phyloP scores from a whole-genome alignment of 768 basidiomycete genomes.

The Xerocomus potaroensis region DNA sequence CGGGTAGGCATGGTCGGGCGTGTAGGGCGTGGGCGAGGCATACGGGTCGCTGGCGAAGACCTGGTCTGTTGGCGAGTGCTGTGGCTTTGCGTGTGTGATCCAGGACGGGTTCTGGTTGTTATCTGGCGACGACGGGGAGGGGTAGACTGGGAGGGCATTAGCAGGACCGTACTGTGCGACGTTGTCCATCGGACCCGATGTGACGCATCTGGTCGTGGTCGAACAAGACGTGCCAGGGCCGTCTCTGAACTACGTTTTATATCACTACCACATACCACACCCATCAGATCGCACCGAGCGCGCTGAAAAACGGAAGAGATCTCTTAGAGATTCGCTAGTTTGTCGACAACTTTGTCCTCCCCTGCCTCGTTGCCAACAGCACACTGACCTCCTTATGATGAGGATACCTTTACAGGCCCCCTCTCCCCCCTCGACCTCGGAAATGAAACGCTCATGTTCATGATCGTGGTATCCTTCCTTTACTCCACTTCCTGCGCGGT shows the following conservation, averaged over 20 bases:
- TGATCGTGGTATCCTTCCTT: conserved; percentile 20
- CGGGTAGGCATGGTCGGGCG: conserved; percentile 28
- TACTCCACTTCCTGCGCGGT: conserved; percentile 26
- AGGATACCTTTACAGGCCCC: conserved; percentile 16
- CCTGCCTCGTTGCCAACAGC: conserved; percentile 20
- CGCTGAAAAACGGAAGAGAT: too few relatives aligned
- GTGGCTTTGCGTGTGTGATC: conserved; percentile 15
- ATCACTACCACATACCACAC: conserved; percentile 2
- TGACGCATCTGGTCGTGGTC: conserved; percentile 35
- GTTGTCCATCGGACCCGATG: conserved; percentile 35
- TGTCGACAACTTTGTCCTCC: conserved; percentile 19
- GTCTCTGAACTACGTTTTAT: conserved; percentile 28
- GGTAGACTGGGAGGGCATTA: conserved; percentile 30
- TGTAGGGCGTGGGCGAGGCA: conserved; percentile 21
- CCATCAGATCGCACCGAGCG: conserved; percentile 5
- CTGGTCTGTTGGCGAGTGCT: conserved; percentile 23
- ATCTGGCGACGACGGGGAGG: conserved; percentile 26
- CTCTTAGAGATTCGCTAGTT: too few relatives aligned
- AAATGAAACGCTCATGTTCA: conserved; percentile 34
- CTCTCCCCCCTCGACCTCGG: conserved; percentile 29
- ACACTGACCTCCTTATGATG: conserved; percentile 5
- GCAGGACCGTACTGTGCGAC: conserved; percentile 28
- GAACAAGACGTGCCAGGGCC: conserved; percentile 28
- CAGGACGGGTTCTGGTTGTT: conserved; percentile 30
- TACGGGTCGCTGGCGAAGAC: conserved; percentile 37